phyloP scores from a whole-genome alignment of 2,329 filamentous ascomycete genomes.

The Xylariaceae sp. region DNA sequence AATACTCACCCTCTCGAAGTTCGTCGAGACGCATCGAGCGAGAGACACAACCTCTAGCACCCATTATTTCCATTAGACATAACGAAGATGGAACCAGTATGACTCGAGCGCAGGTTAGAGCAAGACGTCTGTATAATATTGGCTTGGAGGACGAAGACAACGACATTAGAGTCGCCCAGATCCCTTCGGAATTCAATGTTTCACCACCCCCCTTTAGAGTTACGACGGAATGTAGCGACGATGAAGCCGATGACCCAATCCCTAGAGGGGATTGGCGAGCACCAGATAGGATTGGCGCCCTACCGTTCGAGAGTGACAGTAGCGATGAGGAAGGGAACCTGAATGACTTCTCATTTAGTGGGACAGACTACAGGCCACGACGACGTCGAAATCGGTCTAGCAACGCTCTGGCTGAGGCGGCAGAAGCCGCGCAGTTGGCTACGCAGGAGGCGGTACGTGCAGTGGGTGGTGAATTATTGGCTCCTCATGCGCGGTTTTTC shows the following conservation, averaged over 20 bases:
- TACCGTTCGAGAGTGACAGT: slow-evolving; percentile 57
- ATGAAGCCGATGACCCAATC: slow-evolving; percentile 50
- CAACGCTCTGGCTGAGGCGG: slow-evolving; percentile 43
- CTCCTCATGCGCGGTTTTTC: slow-evolving; percentile 78
- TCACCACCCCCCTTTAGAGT: slow-evolving; percentile 55
- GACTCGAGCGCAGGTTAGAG: slow-evolving; percentile 47
- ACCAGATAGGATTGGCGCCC: slow-evolving; percentile 55
- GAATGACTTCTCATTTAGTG: slow-evolving; percentile 39
- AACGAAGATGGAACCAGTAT: slow-evolving; percentile 55
- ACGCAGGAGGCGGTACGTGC: slow-evolving; percentile 60
- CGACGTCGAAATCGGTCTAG: slow-evolving; percentile 30
- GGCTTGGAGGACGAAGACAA: slow-evolving; percentile 47
- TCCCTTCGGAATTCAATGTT: slow-evolving; percentile 57
- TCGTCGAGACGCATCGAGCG: slow-evolving; percentile 31
- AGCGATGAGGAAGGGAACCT: slow-evolving; percentile 42
- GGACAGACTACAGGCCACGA: slow-evolving; percentile 34
- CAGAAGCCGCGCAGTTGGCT: slow-evolving; percentile 53
- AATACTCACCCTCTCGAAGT: slow-evolving; percentile 51
- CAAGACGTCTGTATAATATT: slow-evolving; percentile 50
- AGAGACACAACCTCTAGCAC: slow-evolving; percentile 33
- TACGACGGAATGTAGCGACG: slow-evolving; percentile 63
- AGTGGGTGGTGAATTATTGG: slow-evolving; percentile 63
- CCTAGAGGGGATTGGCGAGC: slow-evolving; percentile 41
- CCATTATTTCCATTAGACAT: slow-evolving; percentile 56
- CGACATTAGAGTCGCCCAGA: slow-evolving; percentile 54